phyloP scores from a whole-genome alignment of 176 grass and related monocot genomes.

The Alloteropsis semialata region DNA sequence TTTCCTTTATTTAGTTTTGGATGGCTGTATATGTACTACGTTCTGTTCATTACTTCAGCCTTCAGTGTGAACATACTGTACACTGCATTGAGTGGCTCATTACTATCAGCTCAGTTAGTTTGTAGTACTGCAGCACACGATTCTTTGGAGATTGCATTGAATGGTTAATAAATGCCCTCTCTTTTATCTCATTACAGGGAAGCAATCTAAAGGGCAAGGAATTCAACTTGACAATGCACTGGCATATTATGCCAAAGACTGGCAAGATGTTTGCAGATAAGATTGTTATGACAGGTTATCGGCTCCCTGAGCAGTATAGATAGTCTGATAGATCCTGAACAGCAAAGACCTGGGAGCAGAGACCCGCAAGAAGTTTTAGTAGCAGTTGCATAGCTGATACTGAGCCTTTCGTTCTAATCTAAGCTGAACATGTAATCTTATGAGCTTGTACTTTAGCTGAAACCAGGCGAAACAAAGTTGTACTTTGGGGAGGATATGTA shows the following conservation, averaged over 20 bases:
- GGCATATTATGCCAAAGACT: conserved; percentile 98
- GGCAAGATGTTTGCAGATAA: conserved; percentile 99
- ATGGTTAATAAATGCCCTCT: neutral
- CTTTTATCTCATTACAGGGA: conserved; percentile 47
- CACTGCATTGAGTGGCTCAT: too few species aligned
- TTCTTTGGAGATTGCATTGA: neutral
- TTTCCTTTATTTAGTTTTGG: neutral
- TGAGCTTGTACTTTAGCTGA: conserved; percentile 13
- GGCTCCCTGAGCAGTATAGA: conserved; percentile 85
- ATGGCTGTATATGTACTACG: neutral
- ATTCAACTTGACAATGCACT: conserved; percentile 96
- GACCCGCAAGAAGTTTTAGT: neutral
- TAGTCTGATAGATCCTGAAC: conserved; percentile 56
- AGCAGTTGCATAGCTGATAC: conserved; percentile 9
- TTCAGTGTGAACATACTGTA: neutral
- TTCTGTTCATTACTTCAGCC: neutral
- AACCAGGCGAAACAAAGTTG: conserved; percentile 2
- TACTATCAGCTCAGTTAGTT: neutral
- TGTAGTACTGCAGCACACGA: neutral
- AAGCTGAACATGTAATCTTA: conserved; percentile 17
- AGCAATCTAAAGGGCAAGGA: conserved; percentile 90
- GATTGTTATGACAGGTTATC: conserved; percentile 90
- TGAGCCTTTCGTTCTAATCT: conserved; percentile 28
- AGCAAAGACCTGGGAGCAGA: neutral
- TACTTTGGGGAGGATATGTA: neutral